Conservation (phyloP, 441 rosid genomes). For the Manihot esculenta region DNA sequence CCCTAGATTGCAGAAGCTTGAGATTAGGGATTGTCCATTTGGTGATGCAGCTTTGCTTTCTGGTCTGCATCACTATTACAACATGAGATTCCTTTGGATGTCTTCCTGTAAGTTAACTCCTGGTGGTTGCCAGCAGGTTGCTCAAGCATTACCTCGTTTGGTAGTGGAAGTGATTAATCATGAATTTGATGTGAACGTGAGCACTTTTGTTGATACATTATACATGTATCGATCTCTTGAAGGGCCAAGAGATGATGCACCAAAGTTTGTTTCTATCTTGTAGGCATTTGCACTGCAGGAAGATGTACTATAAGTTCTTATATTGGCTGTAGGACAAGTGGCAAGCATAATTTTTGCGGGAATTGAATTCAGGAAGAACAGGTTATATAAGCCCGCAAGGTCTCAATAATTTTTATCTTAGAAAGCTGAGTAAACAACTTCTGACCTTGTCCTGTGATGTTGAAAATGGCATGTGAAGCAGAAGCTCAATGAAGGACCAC, state of each 20-base stretch:
- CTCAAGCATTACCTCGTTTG: constrained; percentile 53
- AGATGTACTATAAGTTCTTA: constrained; percentile 26
- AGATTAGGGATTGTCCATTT: constrained; percentile 87
- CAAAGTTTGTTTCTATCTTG: constrained; percentile 58
- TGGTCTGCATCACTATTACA: constrained; percentile 67
- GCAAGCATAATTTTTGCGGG: neutral
- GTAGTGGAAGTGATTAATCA: constrained; percentile 61
- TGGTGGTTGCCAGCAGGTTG: constrained; percentile 60
- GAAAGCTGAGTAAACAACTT: constrained; percentile 20
- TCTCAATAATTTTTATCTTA: constrained; percentile 9
- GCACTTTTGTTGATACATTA: constrained; percentile 45
- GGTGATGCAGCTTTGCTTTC: constrained; percentile 69
- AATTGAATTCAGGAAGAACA: constrained; percentile 27
- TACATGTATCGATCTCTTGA: constrained; percentile 88
- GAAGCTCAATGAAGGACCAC: constrained; percentile 20
- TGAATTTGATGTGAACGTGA: constrained; percentile 34
- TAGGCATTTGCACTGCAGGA: constrained; percentile 33
- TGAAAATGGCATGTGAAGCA: constrained; percentile 26
- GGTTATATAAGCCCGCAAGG: constrained; percentile 30
- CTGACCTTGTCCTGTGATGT: constrained; percentile 19
- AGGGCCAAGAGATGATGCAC: constrained; percentile 70
- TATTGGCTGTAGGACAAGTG: constrained; percentile 20
- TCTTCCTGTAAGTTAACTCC: constrained; percentile 62
- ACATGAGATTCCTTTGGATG: constrained; percentile 95
- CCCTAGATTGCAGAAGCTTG: constrained; percentile 77